Evolutionary conservation across 2,329 filamentous ascomycete species (phyloP).

Genomic region (Colletotrichum caudatum): DNA sequence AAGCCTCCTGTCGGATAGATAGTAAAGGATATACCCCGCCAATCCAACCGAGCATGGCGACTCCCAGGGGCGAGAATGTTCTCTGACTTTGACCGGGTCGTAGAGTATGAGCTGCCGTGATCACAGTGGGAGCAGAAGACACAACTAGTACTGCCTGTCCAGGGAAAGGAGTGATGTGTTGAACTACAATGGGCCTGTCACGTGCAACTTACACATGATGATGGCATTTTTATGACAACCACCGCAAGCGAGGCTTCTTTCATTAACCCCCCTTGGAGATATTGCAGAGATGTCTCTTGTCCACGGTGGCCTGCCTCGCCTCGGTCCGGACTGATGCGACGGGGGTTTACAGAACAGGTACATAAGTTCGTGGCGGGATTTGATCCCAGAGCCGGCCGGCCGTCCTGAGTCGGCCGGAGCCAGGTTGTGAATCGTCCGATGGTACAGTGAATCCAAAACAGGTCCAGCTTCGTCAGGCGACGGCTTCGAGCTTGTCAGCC

Average conservation of each 20-base stretch:
- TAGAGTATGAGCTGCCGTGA: not conserved
- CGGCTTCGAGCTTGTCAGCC: not conserved
- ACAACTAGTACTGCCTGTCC: not conserved
- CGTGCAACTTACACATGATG: not conserved
- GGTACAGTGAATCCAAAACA: not conserved
- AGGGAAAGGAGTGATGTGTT: not conserved
- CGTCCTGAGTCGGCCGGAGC: not conserved
- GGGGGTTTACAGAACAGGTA: not conserved
- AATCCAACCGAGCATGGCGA: not conserved
- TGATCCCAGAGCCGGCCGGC: not conserved
- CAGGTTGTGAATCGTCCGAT: constrained; percentile 2
- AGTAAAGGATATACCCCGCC: no score
- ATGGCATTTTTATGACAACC: not conserved
- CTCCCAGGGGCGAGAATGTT: not conserved
- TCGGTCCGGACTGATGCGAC: not conserved
- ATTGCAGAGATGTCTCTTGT: not conserved
- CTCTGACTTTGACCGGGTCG: not conserved
- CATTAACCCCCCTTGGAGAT: not conserved
- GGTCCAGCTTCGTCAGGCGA: not conserved
- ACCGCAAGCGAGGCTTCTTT: not conserved
- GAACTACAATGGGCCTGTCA: not conserved
- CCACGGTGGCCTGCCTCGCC: not conserved
- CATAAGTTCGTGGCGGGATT: not conserved
- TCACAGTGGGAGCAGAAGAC: not conserved
- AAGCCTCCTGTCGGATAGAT: not conserved